Evolutionary conservation across 2,329 filamentous ascomycete species (phyloP).

Genomic region (Tetracladium maxilliforme): DNA sequence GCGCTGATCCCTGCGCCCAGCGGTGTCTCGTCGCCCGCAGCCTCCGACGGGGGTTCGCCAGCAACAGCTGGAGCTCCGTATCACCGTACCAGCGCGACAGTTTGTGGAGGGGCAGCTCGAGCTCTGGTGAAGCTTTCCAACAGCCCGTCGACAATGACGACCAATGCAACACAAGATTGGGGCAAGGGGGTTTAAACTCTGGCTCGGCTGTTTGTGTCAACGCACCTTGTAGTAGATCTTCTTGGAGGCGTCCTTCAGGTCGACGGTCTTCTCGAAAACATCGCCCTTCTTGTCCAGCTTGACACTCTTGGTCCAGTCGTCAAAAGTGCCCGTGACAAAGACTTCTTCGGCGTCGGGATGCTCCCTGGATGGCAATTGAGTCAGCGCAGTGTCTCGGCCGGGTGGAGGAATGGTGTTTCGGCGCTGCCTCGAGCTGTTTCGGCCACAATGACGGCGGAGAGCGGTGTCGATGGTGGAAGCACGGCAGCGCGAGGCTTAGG

Average conservation of each 20-base stretch:
- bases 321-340: conserved; percentile 90
- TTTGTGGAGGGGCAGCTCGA: too few species aligned
- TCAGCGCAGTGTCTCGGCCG: conserved; percentile 1
- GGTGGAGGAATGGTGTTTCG: not conserved
- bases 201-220: too few species aligned
- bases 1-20: too few species aligned
- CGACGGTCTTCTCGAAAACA: conserved; percentile 68
- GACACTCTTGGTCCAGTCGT: conserved; percentile 81
- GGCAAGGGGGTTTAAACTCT: too few species aligned
- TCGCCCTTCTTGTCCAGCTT: conserved; percentile 64
- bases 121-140: too few species aligned
- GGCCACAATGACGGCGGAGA: not conserved
- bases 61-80: too few species aligned
- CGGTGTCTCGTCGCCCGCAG: too few species aligned
- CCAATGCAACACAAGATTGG: too few species aligned
- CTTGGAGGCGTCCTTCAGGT: conserved; percentile 45
- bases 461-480: conserved; percentile 1
- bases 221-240: conserved; percentile 94
- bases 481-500: conserved; percentile 5
- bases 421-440: not conserved
- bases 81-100: too few species aligned
- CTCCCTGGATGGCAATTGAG: conserved; percentile 41
- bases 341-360: conserved; percentile 73
- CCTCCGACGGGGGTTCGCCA: too few species aligned
- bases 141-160: too few species aligned